phyloP scores from a whole-genome alignment of 495 filamentous ascomycete genomes.

The Aspergillus baeticus region DNA sequence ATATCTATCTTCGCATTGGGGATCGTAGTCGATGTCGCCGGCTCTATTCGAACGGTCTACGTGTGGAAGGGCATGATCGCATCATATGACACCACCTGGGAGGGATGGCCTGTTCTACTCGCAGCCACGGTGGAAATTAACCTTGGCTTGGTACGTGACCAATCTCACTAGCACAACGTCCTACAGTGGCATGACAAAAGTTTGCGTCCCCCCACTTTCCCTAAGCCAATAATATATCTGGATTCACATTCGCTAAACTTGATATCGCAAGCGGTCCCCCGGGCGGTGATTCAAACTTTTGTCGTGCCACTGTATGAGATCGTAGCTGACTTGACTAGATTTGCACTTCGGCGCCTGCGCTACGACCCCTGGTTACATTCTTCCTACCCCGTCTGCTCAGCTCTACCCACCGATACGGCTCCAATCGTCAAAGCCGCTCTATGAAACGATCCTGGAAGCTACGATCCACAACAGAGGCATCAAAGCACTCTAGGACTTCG shows the following conservation, averaged over 20 bases:
- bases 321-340: constrained; percentile 32
- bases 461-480: constrained; percentile 21
- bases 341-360: constrained; percentile 55
- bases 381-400: constrained; percentile 43
- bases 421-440: constrained; percentile 19
- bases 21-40: constrained; percentile 56
- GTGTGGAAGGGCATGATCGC: constrained; percentile 49
- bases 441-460: constrained; percentile 29
- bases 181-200: no score
- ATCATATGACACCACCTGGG: constrained; percentile 54
- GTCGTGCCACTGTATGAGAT: background rate
- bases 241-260: no score
- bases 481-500: constrained; percentile 13
- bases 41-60: constrained; percentile 53
- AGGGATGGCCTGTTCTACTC: constrained; percentile 52
- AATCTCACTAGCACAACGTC: background rate
- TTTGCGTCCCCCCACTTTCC: no score
- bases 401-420: constrained; percentile 21
- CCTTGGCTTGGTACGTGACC: constrained; percentile 54
- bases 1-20: constrained; percentile 59
- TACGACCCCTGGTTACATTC: constrained; percentile 49
- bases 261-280: no score
- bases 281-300: no score
- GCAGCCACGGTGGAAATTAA: constrained; percentile 56
- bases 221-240: no score